Conservation (phyloP, 129 eudicot species). For the Arctium lappa region DNA sequence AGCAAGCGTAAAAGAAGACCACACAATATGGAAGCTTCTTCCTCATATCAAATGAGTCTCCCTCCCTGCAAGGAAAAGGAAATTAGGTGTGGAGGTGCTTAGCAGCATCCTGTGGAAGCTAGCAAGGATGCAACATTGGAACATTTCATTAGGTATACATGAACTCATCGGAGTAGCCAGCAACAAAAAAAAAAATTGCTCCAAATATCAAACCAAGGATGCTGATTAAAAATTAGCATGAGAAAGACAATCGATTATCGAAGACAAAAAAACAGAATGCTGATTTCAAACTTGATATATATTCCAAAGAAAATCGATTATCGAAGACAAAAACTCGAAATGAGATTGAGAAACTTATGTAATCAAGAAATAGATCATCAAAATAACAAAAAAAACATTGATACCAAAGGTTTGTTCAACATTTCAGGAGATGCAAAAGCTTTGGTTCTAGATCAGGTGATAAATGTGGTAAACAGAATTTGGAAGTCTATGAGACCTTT, state of each 20-base stretch:
- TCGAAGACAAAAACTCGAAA: too few relatives aligned
- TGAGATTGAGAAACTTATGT: too few relatives aligned
- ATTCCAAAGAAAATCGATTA: too few relatives aligned
- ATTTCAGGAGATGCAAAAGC: too few relatives aligned
- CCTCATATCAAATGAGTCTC: conserved; percentile 88
- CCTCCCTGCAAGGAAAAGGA: conserved; percentile 57
- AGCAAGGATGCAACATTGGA: not conserved
- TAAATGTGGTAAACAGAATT: too few relatives aligned
- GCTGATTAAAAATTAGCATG: not conserved
- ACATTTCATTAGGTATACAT: not conserved
- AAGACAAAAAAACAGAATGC: too few relatives aligned
- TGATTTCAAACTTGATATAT: too few relatives aligned
- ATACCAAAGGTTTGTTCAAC: too few relatives aligned
- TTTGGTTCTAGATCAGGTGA: too few relatives aligned
- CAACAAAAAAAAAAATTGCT: not conserved
- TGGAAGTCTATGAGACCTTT: too few relatives aligned
- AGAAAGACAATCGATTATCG: not conserved
- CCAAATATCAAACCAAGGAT: not conserved
- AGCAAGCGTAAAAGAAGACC: conserved; percentile 85
- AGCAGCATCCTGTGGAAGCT: not conserved
- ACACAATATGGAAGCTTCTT: conserved; percentile 88
- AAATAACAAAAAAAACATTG: too few relatives aligned
- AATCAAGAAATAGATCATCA: too few relatives aligned
- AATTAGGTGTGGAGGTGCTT: not conserved
- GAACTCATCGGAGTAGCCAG: not conserved